These are phyloP conservation scores for Cryphonectria radicalis DNA, from an alignment of 2,329 filamentous ascomycete genomes.

Conservation along the genomic window DNA sequence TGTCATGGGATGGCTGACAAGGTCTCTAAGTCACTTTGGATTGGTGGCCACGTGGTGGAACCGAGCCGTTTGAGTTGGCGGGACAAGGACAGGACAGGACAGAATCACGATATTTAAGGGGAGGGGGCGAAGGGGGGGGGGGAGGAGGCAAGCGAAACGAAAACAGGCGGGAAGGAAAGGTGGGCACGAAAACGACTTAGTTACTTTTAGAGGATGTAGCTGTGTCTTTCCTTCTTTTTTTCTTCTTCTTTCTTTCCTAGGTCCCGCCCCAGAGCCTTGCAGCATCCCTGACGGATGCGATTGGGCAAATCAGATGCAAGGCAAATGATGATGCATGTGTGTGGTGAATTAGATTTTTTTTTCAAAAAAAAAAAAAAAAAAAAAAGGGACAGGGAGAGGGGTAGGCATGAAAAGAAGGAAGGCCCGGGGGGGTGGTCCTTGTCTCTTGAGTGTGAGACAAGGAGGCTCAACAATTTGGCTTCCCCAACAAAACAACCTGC, in stretches of 20 bases:
- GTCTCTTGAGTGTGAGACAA: background rate
- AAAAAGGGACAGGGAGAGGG: background rate
- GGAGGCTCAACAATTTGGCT: conserved; percentile 29
- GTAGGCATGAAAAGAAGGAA: background rate
- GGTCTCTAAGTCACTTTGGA: no score
- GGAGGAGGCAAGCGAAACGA: no score
- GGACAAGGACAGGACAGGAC: no score
- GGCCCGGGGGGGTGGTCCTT: background rate
- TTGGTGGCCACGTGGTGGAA: no score
- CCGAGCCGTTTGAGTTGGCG: no score
- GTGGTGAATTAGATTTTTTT: background rate
- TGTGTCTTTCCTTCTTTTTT: background rate
- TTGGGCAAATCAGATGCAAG: conserved; percentile 15
- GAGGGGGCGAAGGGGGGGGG: no score
- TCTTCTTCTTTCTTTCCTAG: background rate
- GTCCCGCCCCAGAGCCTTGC: background rate
- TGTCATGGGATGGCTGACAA: no score
- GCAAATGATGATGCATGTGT: background rate
- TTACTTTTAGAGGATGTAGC: background rate
- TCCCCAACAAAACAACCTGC: conserved; percentile 26
- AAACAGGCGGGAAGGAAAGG: no score
- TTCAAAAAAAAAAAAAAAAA: no score
- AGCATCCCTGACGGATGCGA: background rate
- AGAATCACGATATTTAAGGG: no score
- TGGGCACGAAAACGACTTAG: no score